These are phyloP conservation scores for Rosa persica DNA, from an alignment of 306 rosid genomes.

Conservation along the genomic window DNA sequence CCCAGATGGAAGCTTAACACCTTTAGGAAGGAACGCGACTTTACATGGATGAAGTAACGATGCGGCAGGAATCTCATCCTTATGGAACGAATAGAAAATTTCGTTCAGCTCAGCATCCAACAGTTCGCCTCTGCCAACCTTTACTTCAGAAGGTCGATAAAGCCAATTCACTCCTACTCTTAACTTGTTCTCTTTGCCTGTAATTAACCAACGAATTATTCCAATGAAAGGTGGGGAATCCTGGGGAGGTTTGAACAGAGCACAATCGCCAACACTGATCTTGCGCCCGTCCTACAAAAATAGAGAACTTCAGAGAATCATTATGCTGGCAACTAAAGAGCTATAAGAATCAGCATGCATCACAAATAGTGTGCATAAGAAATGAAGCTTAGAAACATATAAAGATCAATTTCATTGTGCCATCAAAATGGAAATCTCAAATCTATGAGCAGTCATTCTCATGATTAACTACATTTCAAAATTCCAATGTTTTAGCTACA, in stretches of 20 bases:
- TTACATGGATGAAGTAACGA: constrained; percentile 95
- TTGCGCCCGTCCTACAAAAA: constrained; percentile 76
- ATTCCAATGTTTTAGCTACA: not conserved
- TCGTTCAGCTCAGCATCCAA: constrained; percentile 94
- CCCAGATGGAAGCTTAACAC: constrained; percentile 91
- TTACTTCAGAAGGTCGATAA: constrained; percentile 82
- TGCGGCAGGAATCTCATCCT: constrained; percentile 96
- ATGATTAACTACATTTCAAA: not conserved
- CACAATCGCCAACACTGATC: constrained; percentile 88
- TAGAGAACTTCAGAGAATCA: not conserved
- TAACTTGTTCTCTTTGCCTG: constrained; percentile 47
- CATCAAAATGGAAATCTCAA: not conserved
- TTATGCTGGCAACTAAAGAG: not conserved
- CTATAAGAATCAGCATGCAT: not conserved
- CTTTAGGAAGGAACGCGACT: constrained; percentile 91
- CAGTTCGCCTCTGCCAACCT: constrained; percentile 62
- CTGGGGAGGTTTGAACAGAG: constrained; percentile 88
- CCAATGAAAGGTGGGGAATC: constrained; percentile 93
- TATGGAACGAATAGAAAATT: constrained; percentile 86
- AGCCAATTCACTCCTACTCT: constrained; percentile 83
- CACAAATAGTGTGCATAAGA: not conserved
- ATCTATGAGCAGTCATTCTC: not conserved
- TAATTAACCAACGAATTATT: constrained; percentile 66
- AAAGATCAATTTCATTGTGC: not conserved
- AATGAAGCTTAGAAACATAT: not conserved